phyloP scores from a whole-genome alignment of 768 basidiomycete genomes.

The Mycena floridula region DNA sequence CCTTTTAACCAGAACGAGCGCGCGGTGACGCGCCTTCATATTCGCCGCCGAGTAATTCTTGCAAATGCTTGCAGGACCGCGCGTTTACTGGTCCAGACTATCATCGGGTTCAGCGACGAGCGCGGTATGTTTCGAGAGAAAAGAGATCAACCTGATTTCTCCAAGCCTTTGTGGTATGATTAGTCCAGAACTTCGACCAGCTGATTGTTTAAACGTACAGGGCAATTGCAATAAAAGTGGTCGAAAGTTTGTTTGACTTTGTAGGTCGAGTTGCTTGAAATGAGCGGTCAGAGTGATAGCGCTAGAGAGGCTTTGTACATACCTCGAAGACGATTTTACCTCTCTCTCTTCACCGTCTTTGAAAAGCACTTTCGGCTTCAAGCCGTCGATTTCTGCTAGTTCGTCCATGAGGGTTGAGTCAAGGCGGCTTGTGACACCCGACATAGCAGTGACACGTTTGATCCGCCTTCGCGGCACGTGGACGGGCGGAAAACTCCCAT shows the following conservation, averaged over 20 bases:
- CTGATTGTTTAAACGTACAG: not conserved
- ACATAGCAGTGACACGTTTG: too few species aligned
- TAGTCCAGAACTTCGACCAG: not conserved
- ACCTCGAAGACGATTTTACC: conserved; percentile 36
- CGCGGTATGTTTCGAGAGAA: not conserved
- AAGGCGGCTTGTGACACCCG: too few species aligned
- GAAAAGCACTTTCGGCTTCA: conserved; percentile 41
- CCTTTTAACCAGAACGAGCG: conserved; percentile 44
- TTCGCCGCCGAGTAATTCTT: too few species aligned
- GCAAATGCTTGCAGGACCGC: conserved; percentile 15
- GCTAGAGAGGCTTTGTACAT: not conserved
- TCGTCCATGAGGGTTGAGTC: too few species aligned
- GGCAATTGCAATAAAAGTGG: conserved; percentile 31
- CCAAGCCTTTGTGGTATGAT: too few species aligned
- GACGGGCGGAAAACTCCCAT: too few species aligned
- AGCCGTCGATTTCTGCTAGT: conserved; percentile 44
- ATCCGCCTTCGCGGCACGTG: too few species aligned
- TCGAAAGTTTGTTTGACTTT: conserved; percentile 29
- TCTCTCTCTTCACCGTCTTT: conserved; percentile 43
- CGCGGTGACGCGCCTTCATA: conserved; percentile 26
- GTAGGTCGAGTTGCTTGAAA: conserved; percentile 9
- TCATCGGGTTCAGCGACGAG: not conserved
- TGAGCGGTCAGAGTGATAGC: not conserved
- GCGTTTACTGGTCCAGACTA: conserved; percentile 11
- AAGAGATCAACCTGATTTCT: not conserved